These are phyloP conservation scores for Epichloe aotearoae DNA, from an alignment of 2,329 filamentous ascomycete species.

Conservation along the genomic window DNA sequence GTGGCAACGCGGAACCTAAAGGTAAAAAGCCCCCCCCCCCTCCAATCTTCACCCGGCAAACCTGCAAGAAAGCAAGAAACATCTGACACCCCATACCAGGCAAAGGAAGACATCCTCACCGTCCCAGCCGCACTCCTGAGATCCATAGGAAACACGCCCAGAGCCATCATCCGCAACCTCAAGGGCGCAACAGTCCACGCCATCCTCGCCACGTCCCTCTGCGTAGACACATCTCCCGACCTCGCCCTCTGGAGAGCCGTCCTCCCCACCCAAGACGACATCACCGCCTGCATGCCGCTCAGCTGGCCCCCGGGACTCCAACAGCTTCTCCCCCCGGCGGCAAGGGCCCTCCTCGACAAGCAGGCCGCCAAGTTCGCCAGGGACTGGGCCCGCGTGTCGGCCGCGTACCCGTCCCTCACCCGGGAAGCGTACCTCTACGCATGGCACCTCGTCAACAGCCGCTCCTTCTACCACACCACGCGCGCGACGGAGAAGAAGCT, in stretches of 20 bases:
- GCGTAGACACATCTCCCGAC: slow-evolving; percentile 34
- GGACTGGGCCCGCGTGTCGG: slow-evolving; percentile 26
- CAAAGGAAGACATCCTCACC: slow-evolving; percentile 43
- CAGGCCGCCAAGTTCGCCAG: slow-evolving; percentile 34
- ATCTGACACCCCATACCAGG: slow-evolving; percentile 12
- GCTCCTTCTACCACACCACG: slow-evolving; percentile 46
- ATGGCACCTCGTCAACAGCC: slow-evolving; percentile 49
- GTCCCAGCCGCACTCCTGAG: slow-evolving; percentile 53
- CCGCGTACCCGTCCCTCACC: slow-evolving; percentile 13
- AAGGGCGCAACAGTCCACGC: slow-evolving; percentile 50
- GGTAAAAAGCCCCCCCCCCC: slow-evolving; percentile 26
- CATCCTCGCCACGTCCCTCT: slow-evolving; percentile 56
- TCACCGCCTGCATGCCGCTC: slow-evolving; percentile 34
- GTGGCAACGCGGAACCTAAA: slow-evolving; percentile 54
- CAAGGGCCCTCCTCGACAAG: slow-evolving; percentile 31
- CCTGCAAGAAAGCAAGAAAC: neutral
- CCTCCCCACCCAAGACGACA: slow-evolving; percentile 50
- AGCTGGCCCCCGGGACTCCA: slow-evolving; percentile 32
- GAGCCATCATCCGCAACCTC: slow-evolving; percentile 36
- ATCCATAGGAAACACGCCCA: slow-evolving; percentile 46
- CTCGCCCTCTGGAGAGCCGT: slow-evolving; percentile 50
- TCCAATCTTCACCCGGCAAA: neutral
- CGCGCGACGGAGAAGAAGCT: slow-evolving; percentile 29
- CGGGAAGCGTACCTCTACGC: slow-evolving; percentile 35
- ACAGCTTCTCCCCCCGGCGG: slow-evolving; percentile 28